Percentiles rank a stretch among this genome's conserved stretches.
phyloP scores from a whole-genome alignment of 257 asterid genomes.

The Pogostemon cablin region DNA sequence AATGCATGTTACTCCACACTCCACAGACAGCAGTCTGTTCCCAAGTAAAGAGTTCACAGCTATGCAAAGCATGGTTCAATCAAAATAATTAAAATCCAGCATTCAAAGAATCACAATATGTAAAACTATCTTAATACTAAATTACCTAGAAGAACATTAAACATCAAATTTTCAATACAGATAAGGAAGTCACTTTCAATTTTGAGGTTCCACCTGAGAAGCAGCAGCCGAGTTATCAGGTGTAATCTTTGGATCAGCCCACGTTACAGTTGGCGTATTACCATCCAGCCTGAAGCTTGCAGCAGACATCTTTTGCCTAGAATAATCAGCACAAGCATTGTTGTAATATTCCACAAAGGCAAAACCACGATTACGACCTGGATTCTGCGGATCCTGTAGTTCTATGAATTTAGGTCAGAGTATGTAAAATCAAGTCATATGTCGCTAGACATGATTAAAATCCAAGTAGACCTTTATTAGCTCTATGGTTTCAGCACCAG shows the following conservation, averaged over 20 bases:
- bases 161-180: neutral
- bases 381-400: slow-evolving; percentile 86
- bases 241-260: slow-evolving; percentile 94
- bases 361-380: slow-evolving; percentile 88
- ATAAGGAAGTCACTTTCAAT: slow-evolving; percentile 12
- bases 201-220: slow-evolving; percentile 64
- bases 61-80: slow-evolving; percentile 11
- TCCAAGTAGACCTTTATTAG: slow-evolving; percentile 70
- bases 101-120: slow-evolving; percentile 7
- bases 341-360: slow-evolving; percentile 94
- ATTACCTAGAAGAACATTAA: slow-evolving; percentile 13
- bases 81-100: slow-evolving; percentile 17
- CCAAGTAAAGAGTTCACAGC: slow-evolving; percentile 1
- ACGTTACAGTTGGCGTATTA: slow-evolving; percentile 81
- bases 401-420: slow-evolving; percentile 32
- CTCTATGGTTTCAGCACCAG: slow-evolving; percentile 89
- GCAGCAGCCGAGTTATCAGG: slow-evolving; percentile 82
- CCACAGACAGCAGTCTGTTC: neutral
- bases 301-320: slow-evolving; percentile 71
- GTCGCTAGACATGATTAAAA: slow-evolving; percentile 11
- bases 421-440: slow-evolving; percentile 23
- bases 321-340: slow-evolving; percentile 96
- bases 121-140: slow-evolving; percentile 15
- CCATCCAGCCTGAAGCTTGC: slow-evolving; percentile 78
- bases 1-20: neutral